Evolutionary conservation across 257 asterid species (phyloP), one percentile per base, ranked within the genome.

Genomic region (Jaltomata sinuosa): DNA sequence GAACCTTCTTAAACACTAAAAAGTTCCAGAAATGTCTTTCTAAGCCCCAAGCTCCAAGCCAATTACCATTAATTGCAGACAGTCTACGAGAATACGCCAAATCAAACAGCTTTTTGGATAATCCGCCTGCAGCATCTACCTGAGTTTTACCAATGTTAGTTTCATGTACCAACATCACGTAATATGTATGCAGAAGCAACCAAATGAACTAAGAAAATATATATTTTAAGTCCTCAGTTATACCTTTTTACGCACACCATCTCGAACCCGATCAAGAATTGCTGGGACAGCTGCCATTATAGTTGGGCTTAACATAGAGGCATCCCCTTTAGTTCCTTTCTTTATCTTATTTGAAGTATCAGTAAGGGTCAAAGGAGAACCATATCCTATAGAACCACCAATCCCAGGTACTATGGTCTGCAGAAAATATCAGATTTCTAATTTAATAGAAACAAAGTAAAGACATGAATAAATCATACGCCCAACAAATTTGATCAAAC

Each of bases 21-120:
- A 95, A 68, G 88, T 93, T 90, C 99, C 99, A 97, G 2, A 97
- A 82, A 54, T 90, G 83, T 89, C 89, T 94, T 92, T 97, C 99
- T 84, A 97, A 77, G 83, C 98, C 99, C 99, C 99, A 95, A 32
- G 98, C 98, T 36, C 99, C 98, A 86, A 94, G 90, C 99, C 99
- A 95, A 91, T 97, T 94, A 62, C 99, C 99, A 84, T 95, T 95
- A 79, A 94, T 88, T 49, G 98, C 93, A 86, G 97, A 89, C 83
- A 93, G 79, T 81, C 96, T 89, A 64, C 99, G 98, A 84, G 93
- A 82, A 91, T 91, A 95, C 84, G 97, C 99, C 91, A 95, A 91
- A 84, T 95, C 90, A 88, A 97, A 97, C 81, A 97, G 89, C 88
- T 81, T 92, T 92, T 95, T 95, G 8, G 99, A 83, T 34, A 97